Conservation (phyloP, 441 rosid genomes). For the Dalechampia spathulata region DNA sequence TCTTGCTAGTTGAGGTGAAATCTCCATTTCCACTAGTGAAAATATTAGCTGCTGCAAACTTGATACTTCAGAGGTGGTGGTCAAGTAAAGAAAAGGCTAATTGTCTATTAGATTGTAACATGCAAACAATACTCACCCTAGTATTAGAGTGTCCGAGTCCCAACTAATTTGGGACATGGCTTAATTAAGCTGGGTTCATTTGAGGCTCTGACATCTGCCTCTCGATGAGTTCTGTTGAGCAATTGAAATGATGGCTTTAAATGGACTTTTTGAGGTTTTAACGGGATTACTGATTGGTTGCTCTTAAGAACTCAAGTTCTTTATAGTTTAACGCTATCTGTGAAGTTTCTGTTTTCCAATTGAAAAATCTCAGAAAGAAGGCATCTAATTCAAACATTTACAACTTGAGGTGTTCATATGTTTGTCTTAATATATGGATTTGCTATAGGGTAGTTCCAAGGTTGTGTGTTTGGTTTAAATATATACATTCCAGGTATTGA, state of each 20-base stretch:
- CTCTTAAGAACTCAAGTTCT: background rate
- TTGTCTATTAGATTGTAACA: background rate
- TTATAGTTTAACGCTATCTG: background rate
- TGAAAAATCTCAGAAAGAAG: background rate
- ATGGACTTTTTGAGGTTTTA: background rate
- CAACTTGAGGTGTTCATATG: background rate
- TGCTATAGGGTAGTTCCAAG: background rate
- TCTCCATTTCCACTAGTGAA: background rate
- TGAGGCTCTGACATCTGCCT: background rate
- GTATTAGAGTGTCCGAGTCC: too few species aligned
- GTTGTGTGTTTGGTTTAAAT: too few species aligned
- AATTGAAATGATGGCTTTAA: background rate
- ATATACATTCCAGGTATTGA: too few species aligned
- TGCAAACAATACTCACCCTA: background rate
- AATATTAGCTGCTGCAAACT: constrained; percentile 1
- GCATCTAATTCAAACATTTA: background rate
- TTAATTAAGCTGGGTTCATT: too few species aligned
- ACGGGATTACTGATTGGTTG: background rate
- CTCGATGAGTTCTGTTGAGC: too few species aligned
- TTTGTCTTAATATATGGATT: background rate
- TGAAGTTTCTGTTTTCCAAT: background rate
- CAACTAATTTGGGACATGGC: too few species aligned
- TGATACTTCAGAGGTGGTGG: background rate
- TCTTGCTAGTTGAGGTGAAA: background rate
- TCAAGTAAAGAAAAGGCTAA: constrained; percentile 1